Conservation (phyloP, 208 protist genomes). For the Wallacemonas sp. region DNA sequence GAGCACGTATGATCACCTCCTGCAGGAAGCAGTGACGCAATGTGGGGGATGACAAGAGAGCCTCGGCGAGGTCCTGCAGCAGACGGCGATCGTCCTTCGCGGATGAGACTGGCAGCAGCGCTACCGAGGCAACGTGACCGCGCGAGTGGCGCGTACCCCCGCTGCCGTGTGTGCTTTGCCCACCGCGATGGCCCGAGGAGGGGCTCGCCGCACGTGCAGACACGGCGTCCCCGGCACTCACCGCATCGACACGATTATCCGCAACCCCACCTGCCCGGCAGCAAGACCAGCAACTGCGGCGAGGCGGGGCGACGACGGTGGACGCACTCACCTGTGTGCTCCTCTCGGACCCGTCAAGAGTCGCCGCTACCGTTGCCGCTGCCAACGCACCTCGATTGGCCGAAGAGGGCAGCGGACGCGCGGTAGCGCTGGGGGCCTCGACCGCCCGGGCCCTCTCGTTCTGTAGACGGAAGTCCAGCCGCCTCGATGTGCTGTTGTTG, state of each 20-base stretch:
- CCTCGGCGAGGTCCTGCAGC: conserved; percentile 28
- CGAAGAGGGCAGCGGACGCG: too few relatives aligned
- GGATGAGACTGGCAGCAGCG: not conserved
- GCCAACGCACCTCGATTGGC: too few relatives aligned
- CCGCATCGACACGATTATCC: not conserved
- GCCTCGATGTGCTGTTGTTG: too few relatives aligned
- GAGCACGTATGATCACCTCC: conserved; percentile 30
- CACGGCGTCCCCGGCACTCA: not conserved
- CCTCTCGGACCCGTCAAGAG: too few relatives aligned
- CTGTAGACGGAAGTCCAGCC: too few relatives aligned
- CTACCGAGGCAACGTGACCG: not conserved
- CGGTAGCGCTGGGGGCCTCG: too few relatives aligned
- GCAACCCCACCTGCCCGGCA: not conserved
- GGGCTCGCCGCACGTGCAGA: conserved; percentile 3
- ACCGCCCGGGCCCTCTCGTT: too few relatives aligned
- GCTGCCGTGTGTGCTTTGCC: conserved; percentile 1
- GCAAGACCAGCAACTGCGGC: conserved; percentile 6
- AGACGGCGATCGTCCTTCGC: conserved; percentile 12
- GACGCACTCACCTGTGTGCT: too few relatives aligned
- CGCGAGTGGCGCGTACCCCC: not conserved
- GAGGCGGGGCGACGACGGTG: too few relatives aligned
- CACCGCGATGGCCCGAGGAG: not conserved
- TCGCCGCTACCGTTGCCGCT: too few relatives aligned
- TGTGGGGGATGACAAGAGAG: conserved; percentile 22
- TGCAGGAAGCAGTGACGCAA: conserved; percentile 32